Conservation (phyloP, 139 green algal genomes). For the Haematococcus lacustris region DNA sequence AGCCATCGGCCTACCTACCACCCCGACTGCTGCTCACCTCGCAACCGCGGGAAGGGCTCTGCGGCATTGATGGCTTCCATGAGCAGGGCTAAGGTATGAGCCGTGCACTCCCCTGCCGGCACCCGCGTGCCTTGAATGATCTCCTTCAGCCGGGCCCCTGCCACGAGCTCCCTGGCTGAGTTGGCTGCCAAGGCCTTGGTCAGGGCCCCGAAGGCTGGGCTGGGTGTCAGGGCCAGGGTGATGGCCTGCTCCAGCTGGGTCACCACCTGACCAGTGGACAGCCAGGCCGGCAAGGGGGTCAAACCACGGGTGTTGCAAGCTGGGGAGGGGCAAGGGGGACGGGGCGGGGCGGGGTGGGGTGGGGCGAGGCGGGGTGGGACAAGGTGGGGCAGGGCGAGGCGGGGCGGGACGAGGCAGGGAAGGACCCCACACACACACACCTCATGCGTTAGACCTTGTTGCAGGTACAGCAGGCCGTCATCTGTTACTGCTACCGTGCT, state of each 20-base stretch:
- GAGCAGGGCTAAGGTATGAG: constrained; percentile 32
- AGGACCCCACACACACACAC: too few species aligned
- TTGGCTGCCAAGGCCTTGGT: constrained; percentile 8
- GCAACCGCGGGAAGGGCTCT: constrained; percentile 40
- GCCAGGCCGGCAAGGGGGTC: too few species aligned
- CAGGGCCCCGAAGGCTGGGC: constrained; percentile 13
- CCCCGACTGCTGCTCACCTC: too few species aligned
- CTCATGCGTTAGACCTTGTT: too few species aligned
- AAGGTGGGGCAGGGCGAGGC: too few species aligned
- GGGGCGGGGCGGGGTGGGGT: too few species aligned
- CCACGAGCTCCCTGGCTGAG: constrained; percentile 40
- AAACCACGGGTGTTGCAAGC: too few species aligned
- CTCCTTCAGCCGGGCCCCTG: constrained; percentile 41
- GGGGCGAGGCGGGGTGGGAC: too few species aligned
- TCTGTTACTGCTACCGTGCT: constrained; percentile 2
- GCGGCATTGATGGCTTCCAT: constrained; percentile 40
- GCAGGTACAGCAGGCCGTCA: not conserved
- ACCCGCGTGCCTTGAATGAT: constrained; percentile 23
- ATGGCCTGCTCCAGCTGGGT: constrained; percentile 37
- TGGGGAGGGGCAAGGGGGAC: too few species aligned
- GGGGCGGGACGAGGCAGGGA: too few species aligned
- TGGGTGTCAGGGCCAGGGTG: constrained; percentile 22
- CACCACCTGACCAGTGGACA: too few species aligned
- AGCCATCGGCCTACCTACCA: too few species aligned
- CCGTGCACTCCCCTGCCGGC: constrained; percentile 10